A percentile compares a stretch with the other conserved stretches of the same genome.
Evolutionary conservation across 2,329 filamentous ascomycete species (phyloP).

Genomic region (Colletotrichum lupini): DNA sequence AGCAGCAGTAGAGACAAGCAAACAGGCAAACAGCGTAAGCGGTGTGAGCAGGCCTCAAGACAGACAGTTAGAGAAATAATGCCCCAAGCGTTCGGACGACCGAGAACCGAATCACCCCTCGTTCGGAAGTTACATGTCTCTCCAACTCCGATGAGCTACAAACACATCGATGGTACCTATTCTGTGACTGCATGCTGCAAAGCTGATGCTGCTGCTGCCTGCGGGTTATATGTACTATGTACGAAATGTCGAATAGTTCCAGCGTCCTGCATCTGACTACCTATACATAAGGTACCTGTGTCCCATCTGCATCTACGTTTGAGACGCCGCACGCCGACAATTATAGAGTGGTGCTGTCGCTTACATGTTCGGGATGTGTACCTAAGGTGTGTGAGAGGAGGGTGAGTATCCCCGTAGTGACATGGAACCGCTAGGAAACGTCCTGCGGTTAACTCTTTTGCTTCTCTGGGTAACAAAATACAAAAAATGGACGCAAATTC

Average conservation of each 20-base stretch:
- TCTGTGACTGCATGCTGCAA: background rate
- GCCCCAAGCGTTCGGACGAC: constrained; percentile 31
- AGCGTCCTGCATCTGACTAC: too few species aligned
- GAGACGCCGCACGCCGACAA: background rate
- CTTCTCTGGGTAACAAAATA: too few species aligned
- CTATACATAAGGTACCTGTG: too few species aligned
- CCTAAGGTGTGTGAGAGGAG: background rate
- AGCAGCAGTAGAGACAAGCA: background rate
- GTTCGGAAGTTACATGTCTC: constrained; percentile 12
- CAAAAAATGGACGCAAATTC: too few species aligned
- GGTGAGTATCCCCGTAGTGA: background rate
- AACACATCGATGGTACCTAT: background rate
- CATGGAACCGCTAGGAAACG: too few species aligned
- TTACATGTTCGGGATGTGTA: too few species aligned
- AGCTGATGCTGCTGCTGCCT: background rate
- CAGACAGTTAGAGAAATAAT: background rate
- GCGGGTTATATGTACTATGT: background rate
- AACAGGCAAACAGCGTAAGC: background rate
- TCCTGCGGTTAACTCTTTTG: too few species aligned
- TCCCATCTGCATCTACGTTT: background rate
- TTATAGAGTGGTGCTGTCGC: background rate
- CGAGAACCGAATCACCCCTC: background rate
- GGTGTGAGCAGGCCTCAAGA: background rate
- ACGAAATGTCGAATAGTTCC: background rate
- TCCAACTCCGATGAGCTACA: constrained; percentile 11